phyloP scores from a whole-genome alignment of 441 rosid species.

The Flueggea neowawraea region DNA sequence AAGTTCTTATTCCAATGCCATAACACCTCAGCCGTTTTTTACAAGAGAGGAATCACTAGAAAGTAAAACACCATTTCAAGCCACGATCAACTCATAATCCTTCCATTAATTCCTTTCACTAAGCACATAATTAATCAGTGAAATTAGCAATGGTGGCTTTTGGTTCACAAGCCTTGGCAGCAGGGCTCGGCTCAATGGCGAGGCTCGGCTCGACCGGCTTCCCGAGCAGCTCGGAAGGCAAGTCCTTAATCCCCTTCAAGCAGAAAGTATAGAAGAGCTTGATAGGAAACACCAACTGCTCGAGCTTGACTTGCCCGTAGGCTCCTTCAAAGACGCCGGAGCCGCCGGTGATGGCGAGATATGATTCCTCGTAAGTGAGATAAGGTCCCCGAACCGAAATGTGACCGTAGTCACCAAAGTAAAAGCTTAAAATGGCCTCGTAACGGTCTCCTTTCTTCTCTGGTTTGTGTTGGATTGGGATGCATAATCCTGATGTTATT shows the following conservation, averaged over 20 bases:
- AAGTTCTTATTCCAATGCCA: too few species aligned
- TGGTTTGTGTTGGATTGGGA: constrained; percentile 66
- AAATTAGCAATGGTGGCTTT: constrained; percentile 44
- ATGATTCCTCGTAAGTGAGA: constrained; percentile 74
- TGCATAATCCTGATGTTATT: constrained; percentile 73
- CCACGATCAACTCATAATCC: too few species aligned
- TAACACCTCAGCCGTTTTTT: too few species aligned
- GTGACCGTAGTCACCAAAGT: constrained; percentile 85
- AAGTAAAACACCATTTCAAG: too few species aligned
- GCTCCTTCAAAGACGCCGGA: constrained; percentile 67
- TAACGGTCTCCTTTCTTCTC: constrained; percentile 77
- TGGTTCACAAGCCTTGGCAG: constrained; percentile 60
- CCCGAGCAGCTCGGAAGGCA: constrained; percentile 62
- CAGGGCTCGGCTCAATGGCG: constrained; percentile 48
- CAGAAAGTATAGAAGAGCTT: constrained; percentile 85
- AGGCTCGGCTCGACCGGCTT: constrained; percentile 52
- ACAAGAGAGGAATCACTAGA: too few species aligned
- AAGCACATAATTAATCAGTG: constrained; percentile 31
- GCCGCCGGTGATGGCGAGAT: constrained; percentile 77
- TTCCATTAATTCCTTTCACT: too few species aligned
- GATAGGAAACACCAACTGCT: constrained; percentile 66
- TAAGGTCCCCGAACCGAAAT: constrained; percentile 71
- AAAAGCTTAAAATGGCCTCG: constrained; percentile 76
- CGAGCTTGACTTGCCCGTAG: constrained; percentile 71
- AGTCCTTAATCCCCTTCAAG: constrained; percentile 56